Evolutionary conservation across 2,329 filamentous ascomycete species (phyloP).

Genomic region (Ophiostoma montium): DNA sequence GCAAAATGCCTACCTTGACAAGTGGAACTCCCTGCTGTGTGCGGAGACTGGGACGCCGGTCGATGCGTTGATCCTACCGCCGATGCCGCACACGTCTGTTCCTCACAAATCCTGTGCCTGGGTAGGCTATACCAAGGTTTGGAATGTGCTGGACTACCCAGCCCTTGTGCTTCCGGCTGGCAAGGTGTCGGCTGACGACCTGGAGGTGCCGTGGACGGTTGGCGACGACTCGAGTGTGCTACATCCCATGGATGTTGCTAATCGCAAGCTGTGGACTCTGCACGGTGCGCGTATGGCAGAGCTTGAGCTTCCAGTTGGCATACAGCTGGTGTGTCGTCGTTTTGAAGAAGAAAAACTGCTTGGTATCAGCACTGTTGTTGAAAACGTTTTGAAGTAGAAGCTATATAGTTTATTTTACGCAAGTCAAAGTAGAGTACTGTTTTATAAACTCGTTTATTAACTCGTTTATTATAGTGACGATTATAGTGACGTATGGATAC

Average conservation of each 20-base stretch:
- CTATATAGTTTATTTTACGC: no score
- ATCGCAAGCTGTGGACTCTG: conserved; percentile 31
- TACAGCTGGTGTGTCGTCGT: conserved; percentile 37
- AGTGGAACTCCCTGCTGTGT: conserved; percentile 37
- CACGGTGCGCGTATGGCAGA: conserved; percentile 23
- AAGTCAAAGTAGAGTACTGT: no score
- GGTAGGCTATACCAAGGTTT: conserved; percentile 47
- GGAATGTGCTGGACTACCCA: conserved; percentile 49
- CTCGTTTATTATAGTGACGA: no score
- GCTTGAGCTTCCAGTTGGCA: conserved; percentile 31
- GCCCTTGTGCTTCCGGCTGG: conserved; percentile 42
- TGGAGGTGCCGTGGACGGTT: conserved; percentile 22
- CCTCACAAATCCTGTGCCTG: conserved; percentile 27
- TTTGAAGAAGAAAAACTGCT: conserved; percentile 42
- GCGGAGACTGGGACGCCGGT: conserved; percentile 29
- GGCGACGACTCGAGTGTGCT: conserved; percentile 34
- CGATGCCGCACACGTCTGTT: conserved; percentile 45
- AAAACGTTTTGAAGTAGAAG: conserved; percentile 7
- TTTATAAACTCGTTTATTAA: no score
- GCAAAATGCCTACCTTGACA: conserved; percentile 42
- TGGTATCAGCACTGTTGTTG: conserved; percentile 25
- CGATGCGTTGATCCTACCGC: conserved; percentile 43
- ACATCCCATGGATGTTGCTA: conserved; percentile 17
- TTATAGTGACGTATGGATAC: no score
- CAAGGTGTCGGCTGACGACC: conserved; percentile 18